Conservation (phyloP, 2,329 filamentous ascomycete species). For the Coniochaeta sp. region DNA sequence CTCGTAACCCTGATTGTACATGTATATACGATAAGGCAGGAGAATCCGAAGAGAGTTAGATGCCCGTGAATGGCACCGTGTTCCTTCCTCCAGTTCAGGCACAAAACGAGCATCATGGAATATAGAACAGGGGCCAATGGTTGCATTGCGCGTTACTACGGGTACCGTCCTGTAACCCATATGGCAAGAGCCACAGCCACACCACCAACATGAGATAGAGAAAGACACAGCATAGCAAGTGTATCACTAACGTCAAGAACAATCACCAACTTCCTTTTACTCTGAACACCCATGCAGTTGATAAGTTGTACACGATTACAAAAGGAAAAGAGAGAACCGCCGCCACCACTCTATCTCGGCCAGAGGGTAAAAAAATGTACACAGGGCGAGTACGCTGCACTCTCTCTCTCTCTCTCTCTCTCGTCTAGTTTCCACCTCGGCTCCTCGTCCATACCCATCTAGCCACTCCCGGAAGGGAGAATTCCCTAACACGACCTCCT, state of each 20-base stretch:
- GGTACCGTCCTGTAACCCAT: background rate
- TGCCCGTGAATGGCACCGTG: background rate
- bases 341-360: background rate
- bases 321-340: conserved; percentile 16
- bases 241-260: background rate
- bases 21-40: background rate
- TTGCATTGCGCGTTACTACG: background rate
- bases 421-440: background rate
- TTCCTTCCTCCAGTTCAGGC: background rate
- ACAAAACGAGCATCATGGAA: background rate
- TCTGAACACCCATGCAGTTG: conserved; percentile 13
- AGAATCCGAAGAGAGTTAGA: background rate
- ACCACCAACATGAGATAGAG: background rate
- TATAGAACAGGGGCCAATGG: background rate
- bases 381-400: conserved; percentile 1
- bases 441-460: background rate
- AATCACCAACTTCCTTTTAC: background rate
- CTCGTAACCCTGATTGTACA: too few species aligned
- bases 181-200: background rate
- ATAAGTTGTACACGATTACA: conserved; percentile 23
- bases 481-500: background rate
- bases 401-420: too few species aligned
- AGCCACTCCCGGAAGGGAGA: background rate
- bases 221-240: background rate
- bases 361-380: background rate